A percentile compares a stretch with the other conserved stretches of the same genome.
Evolutionary conservation across 768 basidiomycete species (phyloP).

Genomic region (Auricularia heimuer): DNA sequence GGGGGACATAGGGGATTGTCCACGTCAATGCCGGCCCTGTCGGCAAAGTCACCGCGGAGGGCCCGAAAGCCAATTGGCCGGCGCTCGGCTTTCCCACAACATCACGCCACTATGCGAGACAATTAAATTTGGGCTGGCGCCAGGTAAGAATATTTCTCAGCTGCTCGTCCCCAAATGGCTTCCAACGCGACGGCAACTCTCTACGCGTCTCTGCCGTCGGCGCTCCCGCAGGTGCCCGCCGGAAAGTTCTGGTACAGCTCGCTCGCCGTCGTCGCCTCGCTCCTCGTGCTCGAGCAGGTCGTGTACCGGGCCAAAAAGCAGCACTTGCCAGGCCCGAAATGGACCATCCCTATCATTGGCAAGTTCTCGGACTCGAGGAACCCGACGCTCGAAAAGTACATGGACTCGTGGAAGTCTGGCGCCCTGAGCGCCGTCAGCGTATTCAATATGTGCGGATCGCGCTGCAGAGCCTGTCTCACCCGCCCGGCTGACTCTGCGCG

Average conservation of each 20-base stretch:
- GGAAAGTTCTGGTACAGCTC: constrained; percentile 32
- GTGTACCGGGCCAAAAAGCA: constrained; percentile 86
- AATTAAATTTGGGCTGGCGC: background rate
- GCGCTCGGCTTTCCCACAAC: background rate
- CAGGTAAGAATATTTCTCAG: background rate
- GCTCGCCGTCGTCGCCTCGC: constrained; percentile 53
- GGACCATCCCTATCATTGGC: constrained; percentile 97
- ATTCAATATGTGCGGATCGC: constrained; percentile 78
- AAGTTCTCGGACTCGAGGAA: constrained; percentile 89
- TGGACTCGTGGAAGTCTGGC: constrained; percentile 85
- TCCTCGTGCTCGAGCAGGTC: constrained; percentile 79
- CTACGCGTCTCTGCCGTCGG: background rate
- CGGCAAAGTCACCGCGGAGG: no score
- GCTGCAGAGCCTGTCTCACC: background rate
- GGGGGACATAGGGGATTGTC: no score
- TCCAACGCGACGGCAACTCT: background rate
- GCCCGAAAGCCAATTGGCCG: no score
- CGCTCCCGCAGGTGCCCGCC: background rate
- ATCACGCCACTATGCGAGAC: background rate
- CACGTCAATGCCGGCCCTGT: no score
- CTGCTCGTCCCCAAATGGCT: background rate
- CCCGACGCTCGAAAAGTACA: constrained; percentile 87
- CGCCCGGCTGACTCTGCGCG: background rate
- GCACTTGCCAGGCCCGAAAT: constrained; percentile 74
- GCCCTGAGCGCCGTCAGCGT: constrained; percentile 84